Base-by-base conservation (phyloP, 768 basidiomycete genomes). In the Mycena galericulata region DNA sequence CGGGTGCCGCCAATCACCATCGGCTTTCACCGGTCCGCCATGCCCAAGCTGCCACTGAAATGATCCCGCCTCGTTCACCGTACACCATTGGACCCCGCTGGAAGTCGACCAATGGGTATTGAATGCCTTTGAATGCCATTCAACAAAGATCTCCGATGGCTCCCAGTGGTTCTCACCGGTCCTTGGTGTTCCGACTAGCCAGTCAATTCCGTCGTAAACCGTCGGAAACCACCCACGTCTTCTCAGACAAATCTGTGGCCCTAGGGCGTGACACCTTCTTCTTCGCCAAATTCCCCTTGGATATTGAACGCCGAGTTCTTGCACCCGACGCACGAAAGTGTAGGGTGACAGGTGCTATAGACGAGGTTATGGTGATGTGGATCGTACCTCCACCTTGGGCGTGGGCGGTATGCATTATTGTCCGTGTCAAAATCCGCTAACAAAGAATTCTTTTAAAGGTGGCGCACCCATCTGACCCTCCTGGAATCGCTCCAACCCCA, bases 361-460 rank as follows among this genome's bases (percentile, higher is more conserved):
- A 1, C 2, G 51, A 55, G 18, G 22, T 22, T 7, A 55, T 67
- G 41, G 2, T 14, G 18, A 38, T 20, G 26, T 67, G 65, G 65
- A 67, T 67, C 12, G 51, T 54, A 6, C 65, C 65, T 11, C 65
- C 65, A 7, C 32, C 58, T 4, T 53, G 40, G 58, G 58, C 12
- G 18, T 67, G 57, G 65, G 34, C 40, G 30, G 65, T 67, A 41
- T 3, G 11, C 30, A 41, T 22, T 20, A 12, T 15, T 2, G 5
- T 24, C 24, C 24, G n/a, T 10, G 9, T 24, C 9, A 20, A 47
- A 22, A 47, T 1, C 18, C 12, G 14, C 7, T 7, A 12, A 20
- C 17, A 10, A n/a, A 41, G 14, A 26, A 58, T 32, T n/a, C 6
- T 24, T 34, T 29, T 30, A 12, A 8, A 36, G 17, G 2, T 26